Evolutionary conservation across 2,329 filamentous ascomycete species (phyloP).

Genomic region (Microsporum ferrugineum): DNA sequence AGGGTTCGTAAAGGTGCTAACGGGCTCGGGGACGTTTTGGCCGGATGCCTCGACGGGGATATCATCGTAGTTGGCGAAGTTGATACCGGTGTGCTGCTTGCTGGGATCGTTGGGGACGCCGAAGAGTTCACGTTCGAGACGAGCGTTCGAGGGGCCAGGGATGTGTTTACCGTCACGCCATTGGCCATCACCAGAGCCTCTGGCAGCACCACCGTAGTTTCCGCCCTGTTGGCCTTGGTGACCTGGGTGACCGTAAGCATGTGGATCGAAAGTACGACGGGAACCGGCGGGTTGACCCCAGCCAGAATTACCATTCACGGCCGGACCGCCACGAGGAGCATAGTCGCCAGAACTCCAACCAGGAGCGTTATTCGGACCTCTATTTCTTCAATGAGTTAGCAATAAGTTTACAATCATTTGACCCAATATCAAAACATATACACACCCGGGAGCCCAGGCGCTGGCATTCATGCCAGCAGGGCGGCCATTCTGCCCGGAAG

Average conservation of each 20-base stretch:
- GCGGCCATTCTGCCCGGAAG: slow-evolving; percentile 19
- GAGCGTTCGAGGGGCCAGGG: slow-evolving; percentile 74
- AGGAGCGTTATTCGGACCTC: slow-evolving; percentile 15
- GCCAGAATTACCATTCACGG: slow-evolving; percentile 29
- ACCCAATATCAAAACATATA: background rate
- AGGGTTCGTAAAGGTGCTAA: slow-evolving; percentile 82
- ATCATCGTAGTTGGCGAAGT: slow-evolving; percentile 99
- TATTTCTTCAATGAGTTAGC: slow-evolving; percentile 15
- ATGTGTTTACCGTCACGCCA: slow-evolving; percentile 97
- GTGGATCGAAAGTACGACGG: slow-evolving; percentile 45
- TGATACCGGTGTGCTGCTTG: slow-evolving; percentile 97
- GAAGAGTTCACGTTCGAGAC: slow-evolving; percentile 90
- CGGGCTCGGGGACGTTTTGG: slow-evolving; percentile 81
- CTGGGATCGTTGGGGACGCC: slow-evolving; percentile 79
- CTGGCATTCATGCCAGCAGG: slow-evolving; percentile 15
- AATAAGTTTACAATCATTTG: slow-evolving; percentile 9
- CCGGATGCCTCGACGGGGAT: slow-evolving; percentile 97
- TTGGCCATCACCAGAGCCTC: slow-evolving; percentile 86
- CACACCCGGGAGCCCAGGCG: slow-evolving; percentile 25
- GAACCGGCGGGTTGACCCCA: slow-evolving; percentile 25
- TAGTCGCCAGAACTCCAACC: slow-evolving; percentile 3
- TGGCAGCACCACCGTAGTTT: slow-evolving; percentile 38
- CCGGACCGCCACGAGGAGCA: slow-evolving; percentile 18
- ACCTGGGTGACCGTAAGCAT: slow-evolving; percentile 51
- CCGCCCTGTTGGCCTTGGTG: slow-evolving; percentile 36